Conservation (phyloP, 345 rosid species). For the Citrus australasica region DNA sequence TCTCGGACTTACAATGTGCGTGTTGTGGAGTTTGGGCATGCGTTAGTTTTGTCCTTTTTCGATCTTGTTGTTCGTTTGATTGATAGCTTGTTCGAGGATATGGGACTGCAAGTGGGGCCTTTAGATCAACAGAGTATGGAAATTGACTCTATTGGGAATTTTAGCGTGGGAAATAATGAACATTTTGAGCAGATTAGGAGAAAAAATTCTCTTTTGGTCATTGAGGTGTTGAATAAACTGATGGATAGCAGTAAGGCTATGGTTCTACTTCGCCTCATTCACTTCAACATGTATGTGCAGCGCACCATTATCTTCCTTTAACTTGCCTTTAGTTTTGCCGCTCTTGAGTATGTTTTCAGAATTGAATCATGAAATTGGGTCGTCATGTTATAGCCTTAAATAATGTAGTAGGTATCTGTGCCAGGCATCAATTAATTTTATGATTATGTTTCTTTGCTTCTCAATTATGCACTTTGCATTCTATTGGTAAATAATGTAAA, state of each 20-base stretch:
- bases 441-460: neutral
- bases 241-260: conserved; percentile 43
- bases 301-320: neutral
- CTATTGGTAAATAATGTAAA: neutral
- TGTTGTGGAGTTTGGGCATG: conserved; percentile 41
- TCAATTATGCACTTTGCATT: neutral
- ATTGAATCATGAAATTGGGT: neutral
- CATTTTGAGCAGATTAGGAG: conserved; percentile 30
- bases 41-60: conserved; percentile 45
- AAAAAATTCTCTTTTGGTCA: conserved; percentile 36
- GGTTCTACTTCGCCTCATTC: conserved; percentile 46
- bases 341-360: neutral
- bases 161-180: conserved; percentile 22
- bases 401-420: neutral
- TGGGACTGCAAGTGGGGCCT: conserved; percentile 36
- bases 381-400: neutral
- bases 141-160: conserved; percentile 23
- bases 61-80: conserved; percentile 32
- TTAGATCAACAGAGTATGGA: conserved; percentile 32
- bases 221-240: conserved; percentile 46
- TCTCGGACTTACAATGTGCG: conserved; percentile 35
- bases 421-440: neutral
- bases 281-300: conserved; percentile 46
- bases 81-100: conserved; percentile 41
- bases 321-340: neutral